Evolutionary conservation across 805 yeast species (phyloP).

Genomic region (Teunomyces kruisii): DNA sequence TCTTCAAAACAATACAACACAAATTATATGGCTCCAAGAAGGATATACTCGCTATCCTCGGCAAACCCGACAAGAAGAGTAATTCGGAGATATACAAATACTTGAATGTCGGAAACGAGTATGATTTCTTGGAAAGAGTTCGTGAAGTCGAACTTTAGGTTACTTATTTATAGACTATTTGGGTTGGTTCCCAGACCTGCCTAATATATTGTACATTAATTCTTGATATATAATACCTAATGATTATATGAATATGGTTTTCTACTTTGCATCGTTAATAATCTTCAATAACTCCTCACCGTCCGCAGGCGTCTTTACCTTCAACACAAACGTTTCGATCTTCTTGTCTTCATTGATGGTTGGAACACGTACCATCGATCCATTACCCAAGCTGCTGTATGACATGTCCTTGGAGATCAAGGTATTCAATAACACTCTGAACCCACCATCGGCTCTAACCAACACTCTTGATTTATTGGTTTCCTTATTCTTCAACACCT

Average conservation of each 20-base stretch:
- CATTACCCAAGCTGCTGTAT: constrained; percentile 64
- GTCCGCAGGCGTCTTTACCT: constrained; percentile 75
- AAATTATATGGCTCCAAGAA: constrained; percentile 50
- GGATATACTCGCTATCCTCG: constrained; percentile 44
- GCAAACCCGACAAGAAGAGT: background rate
- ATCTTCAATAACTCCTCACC: constrained; percentile 50
- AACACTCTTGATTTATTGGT: constrained; percentile 68
- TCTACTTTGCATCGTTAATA: constrained; percentile 26
- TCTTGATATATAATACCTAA: constrained; percentile 1
- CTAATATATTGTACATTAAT: constrained; percentile 4
- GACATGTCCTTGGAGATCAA: constrained; percentile 55
- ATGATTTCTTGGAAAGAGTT: constrained; percentile 41
- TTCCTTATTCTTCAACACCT: constrained; percentile 60
- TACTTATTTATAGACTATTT: constrained; percentile 1
- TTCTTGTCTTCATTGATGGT: constrained; percentile 51
- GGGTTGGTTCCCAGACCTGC: background rate
- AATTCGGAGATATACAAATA: constrained; percentile 21
- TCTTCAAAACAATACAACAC: constrained; percentile 45
- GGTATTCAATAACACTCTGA: constrained; percentile 72
- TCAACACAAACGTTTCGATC: constrained; percentile 66
- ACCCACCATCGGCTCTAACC: constrained; percentile 86
- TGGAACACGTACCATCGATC: constrained; percentile 67
- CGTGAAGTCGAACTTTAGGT: constrained; percentile 4
- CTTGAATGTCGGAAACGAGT: constrained; percentile 50
- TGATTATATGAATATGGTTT: background rate